phyloP scores from a whole-genome alignment of 768 basidiomycete species.

The Tricholoma sp. region DNA sequence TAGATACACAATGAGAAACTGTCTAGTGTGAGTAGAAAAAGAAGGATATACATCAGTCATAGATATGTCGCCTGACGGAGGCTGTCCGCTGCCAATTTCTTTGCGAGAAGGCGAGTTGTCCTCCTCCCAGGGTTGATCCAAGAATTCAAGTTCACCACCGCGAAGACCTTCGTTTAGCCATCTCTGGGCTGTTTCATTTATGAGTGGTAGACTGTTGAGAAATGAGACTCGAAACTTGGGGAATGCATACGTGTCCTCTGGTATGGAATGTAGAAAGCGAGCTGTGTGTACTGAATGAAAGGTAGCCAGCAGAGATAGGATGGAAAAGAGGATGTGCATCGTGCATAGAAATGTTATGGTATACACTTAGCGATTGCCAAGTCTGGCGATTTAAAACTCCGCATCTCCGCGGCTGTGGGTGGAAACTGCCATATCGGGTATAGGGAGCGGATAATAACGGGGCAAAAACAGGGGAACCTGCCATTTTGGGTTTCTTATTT shows the following conservation, averaged over 20 bases:
- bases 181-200: constrained; percentile 63
- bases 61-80: constrained; percentile 23
- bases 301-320: neutral
- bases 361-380: neutral
- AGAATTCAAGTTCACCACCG: constrained; percentile 75
- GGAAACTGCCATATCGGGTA: constrained; percentile 10
- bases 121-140: constrained; percentile 57
- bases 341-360: too few species aligned
- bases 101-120: constrained; percentile 38
- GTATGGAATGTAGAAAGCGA: constrained; percentile 61
- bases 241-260: constrained; percentile 76
- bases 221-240: constrained; percentile 80
- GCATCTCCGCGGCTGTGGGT: constrained; percentile 15
- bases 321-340: neutral
- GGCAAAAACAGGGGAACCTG: constrained; percentile 10
- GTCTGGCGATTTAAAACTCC: neutral
- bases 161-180: constrained; percentile 71
- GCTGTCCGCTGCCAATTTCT: constrained; percentile 52
- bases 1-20: constrained; percentile 6
- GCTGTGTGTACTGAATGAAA: constrained; percentile 23
- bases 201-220: constrained; percentile 71
- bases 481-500: constrained; percentile 5
- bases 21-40: constrained; percentile 15
- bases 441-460: constrained; percentile 18
- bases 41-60: constrained; percentile 33